A percentile compares a stretch with the other conserved stretches of the same genome.
phyloP scores from a whole-genome alignment of 2,329 filamentous ascomycete species.

The Fonsecaea nubica region DNA sequence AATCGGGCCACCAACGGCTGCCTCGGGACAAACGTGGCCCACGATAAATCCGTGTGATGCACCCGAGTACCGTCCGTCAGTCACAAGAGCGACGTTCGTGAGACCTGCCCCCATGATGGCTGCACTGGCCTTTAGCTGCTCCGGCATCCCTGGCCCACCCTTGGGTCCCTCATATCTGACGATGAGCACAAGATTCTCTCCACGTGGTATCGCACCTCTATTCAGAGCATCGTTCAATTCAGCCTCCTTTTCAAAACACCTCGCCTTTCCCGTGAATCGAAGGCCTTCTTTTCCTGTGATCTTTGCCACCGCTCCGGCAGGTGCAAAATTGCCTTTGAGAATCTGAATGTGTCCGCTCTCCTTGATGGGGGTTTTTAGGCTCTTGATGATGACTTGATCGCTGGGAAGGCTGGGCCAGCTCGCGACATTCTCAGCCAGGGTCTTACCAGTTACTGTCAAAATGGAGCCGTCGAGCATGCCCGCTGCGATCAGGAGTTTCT shows the following conservation, averaged over 20 bases:
- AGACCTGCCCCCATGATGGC: conserved; percentile 92
- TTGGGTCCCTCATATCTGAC: conserved; percentile 94
- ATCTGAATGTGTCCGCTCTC: conserved; percentile 85
- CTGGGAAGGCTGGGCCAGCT: conserved; percentile 77
- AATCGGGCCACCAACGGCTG: conserved; percentile 85
- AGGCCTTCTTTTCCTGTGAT: conserved; percentile 96
- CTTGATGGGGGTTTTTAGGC: conserved; percentile 84
- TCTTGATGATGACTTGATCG: conserved; percentile 81
- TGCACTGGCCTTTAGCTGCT: conserved; percentile 85
- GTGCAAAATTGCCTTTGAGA: conserved; percentile 83
- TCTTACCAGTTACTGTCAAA: conserved; percentile 82
- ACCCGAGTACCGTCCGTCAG: conserved; percentile 87
- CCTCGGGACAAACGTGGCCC: conserved; percentile 90
- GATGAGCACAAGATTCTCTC: conserved; percentile 84
- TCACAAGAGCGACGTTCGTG: conserved; percentile 86
- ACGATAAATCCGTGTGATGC: conserved; percentile 93
- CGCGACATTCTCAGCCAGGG: conserved; percentile 79
- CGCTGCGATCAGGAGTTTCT: conserved; percentile 81
- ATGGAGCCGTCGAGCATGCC: conserved; percentile 78
- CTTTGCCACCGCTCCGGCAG: conserved; percentile 88
- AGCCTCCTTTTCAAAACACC: conserved; percentile 86
- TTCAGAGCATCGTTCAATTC: conserved; percentile 77
- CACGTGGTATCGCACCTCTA: conserved; percentile 70
- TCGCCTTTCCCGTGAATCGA: conserved; percentile 77
- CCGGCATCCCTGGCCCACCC: conserved; percentile 94